Evolutionary conservation across 257 asterid genomes (phyloP), one percentile per base, ranked within the genome.

Genomic region (Jacaranda copaia): DNA sequence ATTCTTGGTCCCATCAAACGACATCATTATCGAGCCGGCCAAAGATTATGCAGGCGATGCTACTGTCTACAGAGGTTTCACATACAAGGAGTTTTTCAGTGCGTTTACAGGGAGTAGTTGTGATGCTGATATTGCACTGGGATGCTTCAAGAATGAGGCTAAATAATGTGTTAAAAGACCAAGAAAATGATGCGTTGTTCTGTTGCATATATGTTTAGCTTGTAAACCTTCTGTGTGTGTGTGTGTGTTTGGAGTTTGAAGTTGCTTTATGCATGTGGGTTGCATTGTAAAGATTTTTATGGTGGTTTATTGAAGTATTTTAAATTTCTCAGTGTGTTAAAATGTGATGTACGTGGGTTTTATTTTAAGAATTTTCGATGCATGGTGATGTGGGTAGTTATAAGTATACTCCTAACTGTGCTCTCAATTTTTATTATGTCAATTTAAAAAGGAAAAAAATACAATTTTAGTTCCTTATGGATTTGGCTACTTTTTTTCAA

Each of bases 1-100:
- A 15, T 90, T 92, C 84, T 67, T 88, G 48, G 68, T 79, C 20
- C 96, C 98, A 4, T 80, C 98, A 2, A 60, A 46, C 0, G 95
- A 84, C 36, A 18, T 69, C 5, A 7, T 59, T 8, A 81, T 92
- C 35, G 83, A 83, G 77, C 91, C 96, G 0, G 91, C 88, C 0
- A 20, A 59, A 8, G 74, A 38, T 32, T 63, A 35, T 59, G 52
- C 77, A 6, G 79, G 18, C 8, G 81, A 61, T 59, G 43, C 68
- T 39, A 83, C 83, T 3, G 16, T 70, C 13, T 93, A 78, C 13
- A 77, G 70, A 43, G 78, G 85, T 3, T 89, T 75, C 84, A 87
- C 83, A 2, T 89, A 91, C 74, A 53, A 56, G 25, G 92, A 93
- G 71, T 88, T 90, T 51, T 80, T 80, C 63, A 78, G 25, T 12